phyloP scores from a whole-genome alignment of 306 rosid genomes.

The Vigna angularis region DNA sequence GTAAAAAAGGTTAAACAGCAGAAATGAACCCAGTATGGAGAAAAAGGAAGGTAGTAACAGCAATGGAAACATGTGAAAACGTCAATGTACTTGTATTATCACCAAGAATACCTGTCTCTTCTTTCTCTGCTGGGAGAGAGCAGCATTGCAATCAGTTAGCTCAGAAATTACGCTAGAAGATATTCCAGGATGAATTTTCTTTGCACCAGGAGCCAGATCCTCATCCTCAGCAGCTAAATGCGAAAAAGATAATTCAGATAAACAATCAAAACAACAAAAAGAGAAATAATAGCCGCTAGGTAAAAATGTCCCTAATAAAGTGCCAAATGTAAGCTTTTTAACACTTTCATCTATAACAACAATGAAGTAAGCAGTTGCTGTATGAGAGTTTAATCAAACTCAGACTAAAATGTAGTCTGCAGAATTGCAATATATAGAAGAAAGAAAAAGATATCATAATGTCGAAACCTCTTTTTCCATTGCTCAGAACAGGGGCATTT shows the following conservation, averaged over 20 bases:
- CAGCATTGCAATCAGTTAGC: conserved; percentile 85
- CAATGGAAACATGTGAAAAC: conserved; percentile 14
- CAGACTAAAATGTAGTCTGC: neutral
- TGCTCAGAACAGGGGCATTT: conserved; percentile 68
- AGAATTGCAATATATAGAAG: neutral
- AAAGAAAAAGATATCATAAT: neutral
- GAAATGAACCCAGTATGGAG: neutral
- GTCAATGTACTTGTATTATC: neutral
- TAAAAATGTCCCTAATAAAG: neutral
- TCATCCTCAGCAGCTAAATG: conserved; percentile 65
- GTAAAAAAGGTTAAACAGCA: conserved; percentile 4
- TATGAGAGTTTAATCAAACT: neutral
- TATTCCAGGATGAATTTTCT: conserved; percentile 75
- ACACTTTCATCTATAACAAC: neutral
- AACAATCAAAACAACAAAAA: neutral
- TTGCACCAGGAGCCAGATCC: conserved; percentile 70
- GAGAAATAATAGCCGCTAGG: neutral
- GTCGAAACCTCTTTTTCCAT: conserved; percentile 84
- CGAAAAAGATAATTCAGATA: conserved; percentile 22
- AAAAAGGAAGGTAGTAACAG: neutral
- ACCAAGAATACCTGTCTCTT: conserved; percentile 73
- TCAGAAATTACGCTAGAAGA: conserved; percentile 68
- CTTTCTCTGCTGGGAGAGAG: conserved; percentile 91
- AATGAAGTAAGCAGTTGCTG: neutral
- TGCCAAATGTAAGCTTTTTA: conserved; percentile 10